These are phyloP conservation scores for Protea cynaroides DNA, from an alignment of 164 flowering plant species.

Conservation along the genomic window DNA sequence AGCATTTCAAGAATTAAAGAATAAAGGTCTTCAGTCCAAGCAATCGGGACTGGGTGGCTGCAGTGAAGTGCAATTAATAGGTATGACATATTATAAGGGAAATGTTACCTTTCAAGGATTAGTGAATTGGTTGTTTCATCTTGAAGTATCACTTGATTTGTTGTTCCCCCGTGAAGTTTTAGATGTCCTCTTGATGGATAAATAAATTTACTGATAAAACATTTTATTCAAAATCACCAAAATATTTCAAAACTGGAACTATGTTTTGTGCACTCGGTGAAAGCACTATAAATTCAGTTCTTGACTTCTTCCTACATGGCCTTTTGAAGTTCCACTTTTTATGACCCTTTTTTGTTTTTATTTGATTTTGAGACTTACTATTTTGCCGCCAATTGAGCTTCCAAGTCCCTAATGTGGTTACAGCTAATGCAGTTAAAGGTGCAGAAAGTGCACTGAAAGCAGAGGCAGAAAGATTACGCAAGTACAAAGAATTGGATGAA, in stretches of 20 bases:
- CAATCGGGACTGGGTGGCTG: slow-evolving; percentile 1
- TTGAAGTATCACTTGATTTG: too few species aligned
- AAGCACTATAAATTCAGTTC: not conserved
- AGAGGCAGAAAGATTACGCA: slow-evolving; percentile 50
- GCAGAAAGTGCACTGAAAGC: slow-evolving; percentile 48
- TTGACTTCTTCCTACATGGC: not conserved
- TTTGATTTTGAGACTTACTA: not conserved
- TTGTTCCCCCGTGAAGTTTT: not conserved
- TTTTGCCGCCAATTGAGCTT: slow-evolving; percentile 5
- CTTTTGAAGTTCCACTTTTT: not conserved
- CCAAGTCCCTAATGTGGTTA: slow-evolving; percentile 7
- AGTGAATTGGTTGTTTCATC: not conserved
- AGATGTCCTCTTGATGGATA: not conserved
- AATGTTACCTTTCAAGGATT: not conserved
- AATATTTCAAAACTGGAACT: too few species aligned
- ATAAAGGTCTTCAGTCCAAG: slow-evolving; percentile 4
- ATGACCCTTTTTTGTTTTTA: not conserved
- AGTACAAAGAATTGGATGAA: slow-evolving; percentile 40
- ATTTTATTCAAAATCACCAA: not conserved
- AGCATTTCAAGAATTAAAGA: slow-evolving; percentile 14
- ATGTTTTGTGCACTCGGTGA: not conserved
- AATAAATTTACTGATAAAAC: too few species aligned
- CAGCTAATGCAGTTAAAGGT: slow-evolving; percentile 44
- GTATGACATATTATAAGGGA: slow-evolving; percentile 17
- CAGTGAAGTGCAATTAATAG: slow-evolving; percentile 24